Conservation (phyloP, 2,329 filamentous ascomycete genomes). For the Macrophomina tecta region DNA sequence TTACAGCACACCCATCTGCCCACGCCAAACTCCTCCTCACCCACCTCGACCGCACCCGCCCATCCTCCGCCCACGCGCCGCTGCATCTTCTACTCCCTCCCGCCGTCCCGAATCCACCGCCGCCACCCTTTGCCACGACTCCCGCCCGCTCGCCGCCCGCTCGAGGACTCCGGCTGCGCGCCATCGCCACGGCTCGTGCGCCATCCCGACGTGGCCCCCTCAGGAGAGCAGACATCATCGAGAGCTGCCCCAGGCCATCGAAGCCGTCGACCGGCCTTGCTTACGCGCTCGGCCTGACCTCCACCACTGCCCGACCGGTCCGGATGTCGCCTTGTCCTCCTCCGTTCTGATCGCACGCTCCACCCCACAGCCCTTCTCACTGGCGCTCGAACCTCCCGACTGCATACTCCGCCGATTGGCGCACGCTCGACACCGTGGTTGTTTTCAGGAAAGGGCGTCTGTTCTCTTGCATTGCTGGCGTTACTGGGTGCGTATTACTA, state of each 20-base stretch:
- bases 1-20: constrained; percentile 20
- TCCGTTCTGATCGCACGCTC: constrained; percentile 26
- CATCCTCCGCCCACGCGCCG: constrained; percentile 18
- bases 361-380: constrained; percentile 13
- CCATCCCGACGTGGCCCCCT: constrained; percentile 28
- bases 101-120: constrained; percentile 6
- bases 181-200: constrained; percentile 30
- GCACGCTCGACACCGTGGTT: constrained; percentile 25
- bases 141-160: constrained; percentile 18
- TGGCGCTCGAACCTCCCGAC: constrained; percentile 23
- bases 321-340: constrained; percentile 28
- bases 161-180: constrained; percentile 22
- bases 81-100: constrained; percentile 26
- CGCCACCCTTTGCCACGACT: neutral
- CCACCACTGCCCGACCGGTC: constrained; percentile 29
- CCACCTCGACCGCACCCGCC: constrained; percentile 23
- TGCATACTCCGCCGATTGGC: constrained; percentile 21
- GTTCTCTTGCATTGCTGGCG: constrained; percentile 29
- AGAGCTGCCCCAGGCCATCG: constrained; percentile 18
- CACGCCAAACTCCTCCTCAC: constrained; percentile 20
- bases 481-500: constrained; percentile 25
- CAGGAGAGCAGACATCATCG: constrained; percentile 32
- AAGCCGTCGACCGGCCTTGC: constrained; percentile 20
- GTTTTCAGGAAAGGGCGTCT: constrained; percentile 24
- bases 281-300: constrained; percentile 15